A percentile compares a stretch with the other conserved stretches of the same genome.
Evolutionary conservation across 2,329 filamentous ascomycete genomes (phyloP).

Genomic region (Epichloe brachyelytri): DNA sequence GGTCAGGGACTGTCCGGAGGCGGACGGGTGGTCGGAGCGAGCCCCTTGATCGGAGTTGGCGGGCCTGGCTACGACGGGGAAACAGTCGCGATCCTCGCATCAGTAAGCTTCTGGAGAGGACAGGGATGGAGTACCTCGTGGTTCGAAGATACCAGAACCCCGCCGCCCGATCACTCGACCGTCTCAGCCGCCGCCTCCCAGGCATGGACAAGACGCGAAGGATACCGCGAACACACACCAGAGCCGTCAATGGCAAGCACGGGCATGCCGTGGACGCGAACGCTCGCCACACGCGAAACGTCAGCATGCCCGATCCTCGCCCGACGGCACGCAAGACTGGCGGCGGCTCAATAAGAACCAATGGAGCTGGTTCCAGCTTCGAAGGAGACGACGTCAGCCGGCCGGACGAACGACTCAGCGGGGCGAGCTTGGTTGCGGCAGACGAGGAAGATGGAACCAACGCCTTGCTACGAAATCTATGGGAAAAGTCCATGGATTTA

Average conservation of each 20-base stretch:
- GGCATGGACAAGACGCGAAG: conserved; percentile 36
- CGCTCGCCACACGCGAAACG: conserved; percentile 24
- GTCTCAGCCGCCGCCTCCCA: conserved; percentile 30
- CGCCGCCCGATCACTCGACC: conserved; percentile 46
- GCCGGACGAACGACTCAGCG: conserved; percentile 32
- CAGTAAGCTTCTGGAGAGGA: conserved; percentile 52
- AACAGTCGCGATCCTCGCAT: conserved; percentile 47
- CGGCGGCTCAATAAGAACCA: conserved; percentile 23
- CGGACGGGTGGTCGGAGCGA: conserved; percentile 27
- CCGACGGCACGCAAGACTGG: conserved; percentile 20
- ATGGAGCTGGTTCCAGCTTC: conserved; percentile 30
- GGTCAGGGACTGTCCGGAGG: conserved; percentile 29
- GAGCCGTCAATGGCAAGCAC: conserved; percentile 25
- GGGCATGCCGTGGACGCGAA: conserved; percentile 13
- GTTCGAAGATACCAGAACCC: conserved; percentile 62
- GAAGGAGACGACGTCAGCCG: conserved; percentile 31
- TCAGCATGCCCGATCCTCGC: conserved; percentile 24
- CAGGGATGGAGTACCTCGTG: conserved; percentile 61
- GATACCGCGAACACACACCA: conserved; percentile 30
- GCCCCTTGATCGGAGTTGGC: conserved; percentile 38
- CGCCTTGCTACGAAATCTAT: conserved; percentile 42
- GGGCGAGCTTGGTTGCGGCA: conserved; percentile 34
- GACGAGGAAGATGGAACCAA: conserved; percentile 38
- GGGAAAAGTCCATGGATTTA: conserved; percentile 48
- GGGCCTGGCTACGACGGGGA: conserved; percentile 41